These are phyloP conservation scores for Lachnellula cervina DNA, from an alignment of 2,329 filamentous ascomycete genomes.

Conservation along the genomic window DNA sequence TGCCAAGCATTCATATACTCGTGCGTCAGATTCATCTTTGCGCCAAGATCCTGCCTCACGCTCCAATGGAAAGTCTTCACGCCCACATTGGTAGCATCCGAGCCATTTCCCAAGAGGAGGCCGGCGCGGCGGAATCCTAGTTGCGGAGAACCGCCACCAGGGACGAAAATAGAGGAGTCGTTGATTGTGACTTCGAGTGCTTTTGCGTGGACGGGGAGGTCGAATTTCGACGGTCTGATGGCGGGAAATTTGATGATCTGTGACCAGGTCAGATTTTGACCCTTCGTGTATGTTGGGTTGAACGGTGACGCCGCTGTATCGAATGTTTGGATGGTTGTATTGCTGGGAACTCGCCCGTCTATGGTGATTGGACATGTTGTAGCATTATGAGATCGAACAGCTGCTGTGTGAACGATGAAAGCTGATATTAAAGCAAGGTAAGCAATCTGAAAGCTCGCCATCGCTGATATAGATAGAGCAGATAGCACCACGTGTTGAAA, in stretches of 20 bases:
- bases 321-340: conserved; percentile 36
- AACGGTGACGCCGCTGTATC: conserved; percentile 40
- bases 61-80: conserved; percentile 59
- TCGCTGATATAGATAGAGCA: too few relatives aligned
- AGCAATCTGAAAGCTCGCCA: too few relatives aligned
- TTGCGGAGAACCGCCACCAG: conserved; percentile 44
- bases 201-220: conserved; percentile 1
- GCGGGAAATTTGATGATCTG: conserved; percentile 45
- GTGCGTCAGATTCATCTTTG: conserved; percentile 55
- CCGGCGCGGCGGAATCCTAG: conserved; percentile 57
- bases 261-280: conserved; percentile 47
- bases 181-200: conserved; percentile 19
- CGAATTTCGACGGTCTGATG: conserved; percentile 23
- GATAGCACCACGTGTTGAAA: too few relatives aligned
- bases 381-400: conserved; percentile 3
- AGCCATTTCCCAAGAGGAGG: conserved; percentile 44
- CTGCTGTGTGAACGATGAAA: neutral
- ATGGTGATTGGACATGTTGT: conserved; percentile 37
- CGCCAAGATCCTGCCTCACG: conserved; percentile 45
- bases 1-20: conserved; percentile 55
- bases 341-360: conserved; percentile 41
- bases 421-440: neutral
- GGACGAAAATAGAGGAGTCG: conserved; percentile 53
- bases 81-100: conserved; percentile 45
- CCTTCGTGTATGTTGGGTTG: conserved; percentile 49